Conservation (phyloP, 441 rosid genomes). For the Francoa sonchifolia region DNA sequence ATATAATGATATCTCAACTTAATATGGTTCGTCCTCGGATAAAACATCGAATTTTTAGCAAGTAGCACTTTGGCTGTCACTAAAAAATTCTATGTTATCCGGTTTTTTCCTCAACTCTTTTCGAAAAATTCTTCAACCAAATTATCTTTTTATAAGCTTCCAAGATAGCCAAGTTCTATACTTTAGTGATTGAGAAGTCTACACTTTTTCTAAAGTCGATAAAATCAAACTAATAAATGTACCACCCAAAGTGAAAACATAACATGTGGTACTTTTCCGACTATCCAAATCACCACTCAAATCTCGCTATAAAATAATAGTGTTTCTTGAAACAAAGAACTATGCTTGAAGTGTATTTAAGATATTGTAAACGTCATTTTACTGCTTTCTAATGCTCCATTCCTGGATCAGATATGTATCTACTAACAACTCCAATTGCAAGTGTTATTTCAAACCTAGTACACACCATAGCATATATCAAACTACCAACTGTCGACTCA, state of each 20-base stretch:
- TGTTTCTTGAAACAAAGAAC: neutral
- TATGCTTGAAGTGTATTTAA: neutral
- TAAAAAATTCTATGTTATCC: neutral
- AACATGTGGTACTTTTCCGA: neutral
- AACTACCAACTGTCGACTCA: too few species aligned
- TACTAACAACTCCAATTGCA: neutral
- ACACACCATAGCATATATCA: too few species aligned
- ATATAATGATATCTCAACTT: neutral
- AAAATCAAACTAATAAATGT: neutral
- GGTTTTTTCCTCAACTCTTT: neutral
- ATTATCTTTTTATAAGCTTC: neutral
- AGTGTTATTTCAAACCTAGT: neutral
- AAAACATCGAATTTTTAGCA: neutral
- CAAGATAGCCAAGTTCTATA: neutral
- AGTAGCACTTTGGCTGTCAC: neutral
- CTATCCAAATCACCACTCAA: neutral
- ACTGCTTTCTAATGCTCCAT: conserved; percentile 2
- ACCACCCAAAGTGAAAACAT: too few species aligned
- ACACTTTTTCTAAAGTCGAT: too few species aligned
- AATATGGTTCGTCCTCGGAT: neutral
- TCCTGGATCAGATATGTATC: neutral
- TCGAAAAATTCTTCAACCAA: neutral
- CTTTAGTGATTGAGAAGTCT: neutral
- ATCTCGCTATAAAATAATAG: neutral
- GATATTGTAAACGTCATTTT: neutral